Base-by-base conservation (phyloP, 225 moss, liverwort and hornwort species). In the Antitrichia curtipendula region DNA sequence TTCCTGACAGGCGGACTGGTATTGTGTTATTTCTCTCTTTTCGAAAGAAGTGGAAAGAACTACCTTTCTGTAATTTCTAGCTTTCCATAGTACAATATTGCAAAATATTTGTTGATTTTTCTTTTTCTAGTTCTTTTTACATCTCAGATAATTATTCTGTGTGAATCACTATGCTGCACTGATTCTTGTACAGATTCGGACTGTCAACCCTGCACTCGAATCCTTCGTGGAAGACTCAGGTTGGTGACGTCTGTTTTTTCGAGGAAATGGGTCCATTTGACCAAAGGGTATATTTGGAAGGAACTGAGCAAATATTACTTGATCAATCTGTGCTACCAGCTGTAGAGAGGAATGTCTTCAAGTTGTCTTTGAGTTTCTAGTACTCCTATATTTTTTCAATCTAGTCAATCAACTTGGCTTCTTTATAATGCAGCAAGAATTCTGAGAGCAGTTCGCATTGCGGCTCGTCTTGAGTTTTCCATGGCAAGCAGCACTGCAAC, bases 211-310 rank as follows among this genome's bases (percentile, higher is more conserved):
- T 71, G 95, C 99, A 47, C 92, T 91, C 21, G 94, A 97, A 77
- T 99, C 99, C 50, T 99, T 99, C 85, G 87, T 92, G 84, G 99
- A 97, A 90, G 99, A 99, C 86, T 90, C 97, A 86, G 99, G 98
- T 99, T 88, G 75, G 90, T 84, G 80, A 81, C 36, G 36, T 81
- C 70, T 84, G 40, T 71, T 19, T 77, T 66, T 69, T 49, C 27
- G 13, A 62, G 66, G 68, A 70, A 86, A 24, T 66, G 16, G 53
- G 20, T 75, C 29, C 41, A 76, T 83, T 81, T 60, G 38, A 65
- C n/a, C 28, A 3, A 61, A 72, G 80, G 54, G 45, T 60, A 53
- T 45, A 16, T 43, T 75, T 60, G 43, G 77, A 72, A 79, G 71
- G 78, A 81, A 40, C 40, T 75, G 81, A 59, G 45, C 15, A 50